Evolutionary conservation across 2,329 filamentous ascomycete genomes (phyloP), one percentile per base, ranked within the genome.

Genomic region (Ophidiomyces ophidiicola): DNA sequence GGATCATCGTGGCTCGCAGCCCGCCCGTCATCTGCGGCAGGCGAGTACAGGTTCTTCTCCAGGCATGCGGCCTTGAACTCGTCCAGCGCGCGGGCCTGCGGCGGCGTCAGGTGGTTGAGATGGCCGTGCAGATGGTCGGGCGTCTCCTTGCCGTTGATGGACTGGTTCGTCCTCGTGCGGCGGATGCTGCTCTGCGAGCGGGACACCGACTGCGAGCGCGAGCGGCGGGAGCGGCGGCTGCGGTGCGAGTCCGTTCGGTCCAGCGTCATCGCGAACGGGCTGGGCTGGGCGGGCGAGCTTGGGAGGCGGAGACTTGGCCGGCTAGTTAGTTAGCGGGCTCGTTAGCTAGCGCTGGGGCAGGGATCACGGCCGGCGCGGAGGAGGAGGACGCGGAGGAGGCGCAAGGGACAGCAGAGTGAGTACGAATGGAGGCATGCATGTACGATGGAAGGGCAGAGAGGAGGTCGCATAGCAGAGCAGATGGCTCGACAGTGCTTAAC

Each of bases 21-120:
- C 36, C 50, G 57, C 34, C 53, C 46, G 48, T 57, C 41, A 19
- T 43, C 33, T n/a, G 43, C 43, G n/a, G 24, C 24, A 6, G 60
- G 55, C 17, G 53, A 62, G 47, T 67, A 68, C 47, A 67, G 70
- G 6, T 75, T 77, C 47, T 77, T 72, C 53, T 82, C 69, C 47
- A 71, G 64, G 23, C 82, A 70, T 25, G 80, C 56, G 7, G 58
- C 55, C 66, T 87, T 92, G 70, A 94, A 93, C 29, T 74, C 69
- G 17, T 63, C 59, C 36, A 94, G 68, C 12, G 78, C 75, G 20
- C 69, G 62, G 48, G 77, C 70, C 63, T 94, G 82, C 36, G 73
- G 67, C 14, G 70, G 64, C 18, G 67, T 82, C 44, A 94, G 69
- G 60, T 88, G 80, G 34, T 84, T 80, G 32, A 88, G 66, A 57